These are phyloP conservation scores for Globisporangium iwayamae DNA, from an alignment of 352 stramenopile genomes.

Conservation along the genomic window DNA sequence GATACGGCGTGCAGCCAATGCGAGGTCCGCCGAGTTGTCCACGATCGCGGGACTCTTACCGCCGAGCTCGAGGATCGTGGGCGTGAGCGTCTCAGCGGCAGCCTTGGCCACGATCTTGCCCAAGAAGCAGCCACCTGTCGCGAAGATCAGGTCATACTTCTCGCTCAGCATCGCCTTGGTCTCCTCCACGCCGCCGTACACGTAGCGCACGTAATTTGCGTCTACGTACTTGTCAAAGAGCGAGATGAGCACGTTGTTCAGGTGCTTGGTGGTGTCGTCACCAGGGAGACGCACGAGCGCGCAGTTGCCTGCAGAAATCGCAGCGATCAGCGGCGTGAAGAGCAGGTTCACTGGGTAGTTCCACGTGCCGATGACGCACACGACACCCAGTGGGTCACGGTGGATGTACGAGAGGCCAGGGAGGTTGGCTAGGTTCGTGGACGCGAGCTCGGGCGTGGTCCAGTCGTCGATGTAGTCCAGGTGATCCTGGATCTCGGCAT, in stretches of 20 bases:
- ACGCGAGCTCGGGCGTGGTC: conserved; percentile 42
- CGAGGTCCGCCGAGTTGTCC: conserved; percentile 49
- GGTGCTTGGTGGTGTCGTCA: conserved; percentile 72
- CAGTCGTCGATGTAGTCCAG: conserved; percentile 76
- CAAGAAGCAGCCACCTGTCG: conserved; percentile 61
- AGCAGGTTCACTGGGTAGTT: conserved; percentile 90
- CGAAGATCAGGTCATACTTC: conserved; percentile 84
- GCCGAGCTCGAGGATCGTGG: conserved; percentile 93
- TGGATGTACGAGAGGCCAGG: conserved; percentile 62
- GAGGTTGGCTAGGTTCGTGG: conserved; percentile 55
- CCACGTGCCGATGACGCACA: conserved; percentile 90
- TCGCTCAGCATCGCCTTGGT: conserved; percentile 80
- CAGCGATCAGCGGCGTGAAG: conserved; percentile 73
- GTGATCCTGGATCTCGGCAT: conserved; percentile 69
- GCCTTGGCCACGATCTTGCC: conserved; percentile 91
- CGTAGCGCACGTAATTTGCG: conserved; percentile 66
- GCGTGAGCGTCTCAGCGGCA: conserved; percentile 93
- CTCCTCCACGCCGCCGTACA: conserved; percentile 80
- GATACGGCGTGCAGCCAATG: conserved; percentile 70
- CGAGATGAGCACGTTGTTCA: conserved; percentile 49
- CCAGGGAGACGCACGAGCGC: conserved; percentile 89
- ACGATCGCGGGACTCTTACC: conserved; percentile 92
- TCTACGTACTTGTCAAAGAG: conserved; percentile 81
- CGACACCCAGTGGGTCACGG: conserved; percentile 74
- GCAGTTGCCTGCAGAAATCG: conserved; percentile 91